A percentile compares a stretch with the other conserved stretches of the same genome.
phyloP scores from a whole-genome alignment of 345 rosid species.

The Eucalyptus sp. region DNA sequence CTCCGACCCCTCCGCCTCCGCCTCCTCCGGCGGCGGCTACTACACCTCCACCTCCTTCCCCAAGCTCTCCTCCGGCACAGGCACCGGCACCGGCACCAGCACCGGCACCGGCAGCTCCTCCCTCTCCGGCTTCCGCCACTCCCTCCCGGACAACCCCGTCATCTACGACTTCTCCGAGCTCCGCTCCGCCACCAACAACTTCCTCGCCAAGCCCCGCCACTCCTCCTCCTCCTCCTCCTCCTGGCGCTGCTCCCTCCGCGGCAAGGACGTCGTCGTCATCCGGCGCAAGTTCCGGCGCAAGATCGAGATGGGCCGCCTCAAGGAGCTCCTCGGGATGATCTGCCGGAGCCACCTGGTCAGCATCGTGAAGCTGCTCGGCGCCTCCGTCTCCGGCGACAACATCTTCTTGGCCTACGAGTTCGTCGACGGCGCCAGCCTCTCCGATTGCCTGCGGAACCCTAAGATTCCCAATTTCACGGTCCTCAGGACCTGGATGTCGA shows the following conservation, averaged over 20 bases:
- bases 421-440: constrained; percentile 48
- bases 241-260: constrained; percentile 75
- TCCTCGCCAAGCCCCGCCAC: constrained; percentile 53
- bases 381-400: constrained; percentile 51
- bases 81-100: neutral
- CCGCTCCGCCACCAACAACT: constrained; percentile 81
- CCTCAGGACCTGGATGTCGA: constrained; percentile 60
- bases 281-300: constrained; percentile 63
- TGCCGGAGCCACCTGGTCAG: constrained; percentile 69
- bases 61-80: neutral
- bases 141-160: constrained; percentile 57
- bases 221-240: constrained; percentile 43
- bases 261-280: constrained; percentile 46
- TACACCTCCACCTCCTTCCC: neutral
- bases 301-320: constrained; percentile 22
- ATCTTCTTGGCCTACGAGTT: constrained; percentile 68
- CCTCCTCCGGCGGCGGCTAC: neutral
- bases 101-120: constrained; percentile 23
- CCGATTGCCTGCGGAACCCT: constrained; percentile 56
- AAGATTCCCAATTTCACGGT: constrained; percentile 62
- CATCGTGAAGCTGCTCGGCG: constrained; percentile 63
- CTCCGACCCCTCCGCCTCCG: neutral
- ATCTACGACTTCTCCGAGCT: constrained; percentile 75
- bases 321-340: constrained; percentile 36
- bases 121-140: constrained; percentile 53